Evolutionary conservation across 371 early-diverging fungal genomes (phyloP).

Genomic region (Mortierella sp.): DNA sequence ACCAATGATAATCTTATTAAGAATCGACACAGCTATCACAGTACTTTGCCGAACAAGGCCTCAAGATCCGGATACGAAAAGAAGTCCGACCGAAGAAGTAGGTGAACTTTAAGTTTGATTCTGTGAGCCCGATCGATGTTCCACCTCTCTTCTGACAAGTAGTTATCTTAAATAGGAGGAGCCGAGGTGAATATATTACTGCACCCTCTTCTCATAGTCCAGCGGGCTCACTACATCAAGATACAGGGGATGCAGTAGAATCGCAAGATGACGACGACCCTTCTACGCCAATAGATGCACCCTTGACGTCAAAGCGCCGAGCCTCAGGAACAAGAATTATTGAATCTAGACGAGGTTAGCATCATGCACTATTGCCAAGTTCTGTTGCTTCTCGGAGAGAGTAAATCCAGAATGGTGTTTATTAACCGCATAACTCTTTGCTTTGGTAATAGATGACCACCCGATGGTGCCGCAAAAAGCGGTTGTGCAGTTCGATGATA

Average conservation of each 20-base stretch:
- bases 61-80: constrained; percentile 93
- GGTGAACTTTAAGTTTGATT: not conserved
- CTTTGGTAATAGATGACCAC: not conserved
- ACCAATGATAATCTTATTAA: constrained; percentile 17
- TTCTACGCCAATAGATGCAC: not conserved
- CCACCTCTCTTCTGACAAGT: not conserved
- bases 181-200: constrained; percentile 21
- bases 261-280: constrained; percentile 33
- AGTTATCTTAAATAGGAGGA: constrained; percentile 13
- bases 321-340: constrained; percentile 26
- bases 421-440: not conserved
- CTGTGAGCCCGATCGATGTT: not conserved
- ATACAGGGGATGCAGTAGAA: constrained; percentile 15
- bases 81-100: constrained; percentile 61
- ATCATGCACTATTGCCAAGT: not conserved
- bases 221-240: constrained; percentile 19
- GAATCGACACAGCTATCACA: constrained; percentile 92
- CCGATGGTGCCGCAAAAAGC: not conserved
- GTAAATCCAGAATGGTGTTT: not conserved
- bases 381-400: not conserved
- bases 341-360: constrained; percentile 20
- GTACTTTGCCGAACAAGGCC: constrained; percentile 95
- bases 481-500: not conserved
- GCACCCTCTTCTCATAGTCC: constrained; percentile 36
- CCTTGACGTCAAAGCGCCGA: constrained; percentile 27